Evolutionary conservation across 2,329 filamentous ascomycete species (phyloP).

Genomic region (Coniochaeta hoffmannii): DNA sequence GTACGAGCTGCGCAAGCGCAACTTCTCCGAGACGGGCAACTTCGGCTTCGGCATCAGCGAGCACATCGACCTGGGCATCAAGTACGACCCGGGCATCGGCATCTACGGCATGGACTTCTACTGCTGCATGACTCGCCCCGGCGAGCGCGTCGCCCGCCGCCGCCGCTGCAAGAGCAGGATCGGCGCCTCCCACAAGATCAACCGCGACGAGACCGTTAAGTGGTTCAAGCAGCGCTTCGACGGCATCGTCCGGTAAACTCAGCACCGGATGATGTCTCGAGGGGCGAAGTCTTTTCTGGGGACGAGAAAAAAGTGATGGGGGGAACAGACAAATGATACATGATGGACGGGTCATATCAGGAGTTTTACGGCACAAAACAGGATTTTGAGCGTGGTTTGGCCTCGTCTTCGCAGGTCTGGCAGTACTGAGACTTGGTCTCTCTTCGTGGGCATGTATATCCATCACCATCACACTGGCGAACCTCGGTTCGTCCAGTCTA

Average conservation of each 20-base stretch:
- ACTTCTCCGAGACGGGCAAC: conserved; percentile 99
- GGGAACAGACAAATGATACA: neutral
- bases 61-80: conserved; percentile 99
- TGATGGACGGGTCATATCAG: neutral
- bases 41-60: conserved; percentile 99
- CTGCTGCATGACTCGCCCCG: conserved; percentile 99
- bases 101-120: conserved; percentile 99
- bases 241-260: conserved; percentile 92
- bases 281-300: neutral
- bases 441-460: conserved; percentile 3
- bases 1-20: conserved; percentile 98
- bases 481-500: conserved; percentile 1
- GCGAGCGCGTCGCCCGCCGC: conserved; percentile 95
- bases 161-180: conserved; percentile 82
- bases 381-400: neutral
- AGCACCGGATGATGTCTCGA: neutral
- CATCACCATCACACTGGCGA: conserved; percentile 1
- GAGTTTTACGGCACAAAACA: neutral
- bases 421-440: neutral
- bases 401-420: neutral
- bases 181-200: conserved; percentile 87
- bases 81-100: conserved; percentile 97
- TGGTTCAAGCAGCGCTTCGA: conserved; percentile 93
- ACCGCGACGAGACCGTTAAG: conserved; percentile 90
- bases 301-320: neutral